Percentiles rank a stretch among this genome's conserved stretches.
These are phyloP conservation scores for Hirschioporus abietinus DNA, from an alignment of 768 basidiomycete genomes.

Conservation along the genomic window DNA sequence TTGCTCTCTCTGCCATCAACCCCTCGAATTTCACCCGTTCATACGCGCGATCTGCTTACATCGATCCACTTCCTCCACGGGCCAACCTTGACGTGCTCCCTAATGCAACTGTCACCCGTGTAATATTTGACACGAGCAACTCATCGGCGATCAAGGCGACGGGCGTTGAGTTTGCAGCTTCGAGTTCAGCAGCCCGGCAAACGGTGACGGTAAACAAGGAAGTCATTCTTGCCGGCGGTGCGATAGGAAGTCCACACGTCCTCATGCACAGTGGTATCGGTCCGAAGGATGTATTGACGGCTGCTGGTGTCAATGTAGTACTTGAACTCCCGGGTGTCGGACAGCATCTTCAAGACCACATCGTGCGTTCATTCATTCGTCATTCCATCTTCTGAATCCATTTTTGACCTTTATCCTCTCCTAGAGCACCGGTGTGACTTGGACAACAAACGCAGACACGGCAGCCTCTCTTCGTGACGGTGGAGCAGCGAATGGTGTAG, in stretches of 20 bases:
- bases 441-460: slow-evolving; percentile 32
- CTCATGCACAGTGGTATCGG: slow-evolving; percentile 57
- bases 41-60: slow-evolving; percentile 60
- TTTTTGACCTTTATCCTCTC: background rate
- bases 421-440: slow-evolving; percentile 33
- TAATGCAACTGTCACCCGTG: slow-evolving; percentile 52
- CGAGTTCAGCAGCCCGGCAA: slow-evolving; percentile 25
- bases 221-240: slow-evolving; percentile 48
- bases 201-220: slow-evolving; percentile 56
- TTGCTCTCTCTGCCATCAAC: slow-evolving; percentile 58
- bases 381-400: background rate
- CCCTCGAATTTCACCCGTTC: slow-evolving; percentile 58
- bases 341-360: slow-evolving; percentile 52
- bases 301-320: slow-evolving; percentile 38
- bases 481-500: slow-evolving; percentile 20
- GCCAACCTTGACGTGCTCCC: slow-evolving; percentile 59
- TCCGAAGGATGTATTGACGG: slow-evolving; percentile 43
- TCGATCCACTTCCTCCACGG: slow-evolving; percentile 58
- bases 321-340: slow-evolving; percentile 56
- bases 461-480: slow-evolving; percentile 28
- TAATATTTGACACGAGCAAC: slow-evolving; percentile 34
- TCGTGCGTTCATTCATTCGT: slow-evolving; percentile 24
- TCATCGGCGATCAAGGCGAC: slow-evolving; percentile 34
- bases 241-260: slow-evolving; percentile 48
- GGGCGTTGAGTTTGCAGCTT: slow-evolving; percentile 44